A percentile compares a stretch with the other conserved stretches of the same genome.
phyloP scores from a whole-genome alignment of 1,139 yeast species.

The Petasospora rhodanensis region DNA sequence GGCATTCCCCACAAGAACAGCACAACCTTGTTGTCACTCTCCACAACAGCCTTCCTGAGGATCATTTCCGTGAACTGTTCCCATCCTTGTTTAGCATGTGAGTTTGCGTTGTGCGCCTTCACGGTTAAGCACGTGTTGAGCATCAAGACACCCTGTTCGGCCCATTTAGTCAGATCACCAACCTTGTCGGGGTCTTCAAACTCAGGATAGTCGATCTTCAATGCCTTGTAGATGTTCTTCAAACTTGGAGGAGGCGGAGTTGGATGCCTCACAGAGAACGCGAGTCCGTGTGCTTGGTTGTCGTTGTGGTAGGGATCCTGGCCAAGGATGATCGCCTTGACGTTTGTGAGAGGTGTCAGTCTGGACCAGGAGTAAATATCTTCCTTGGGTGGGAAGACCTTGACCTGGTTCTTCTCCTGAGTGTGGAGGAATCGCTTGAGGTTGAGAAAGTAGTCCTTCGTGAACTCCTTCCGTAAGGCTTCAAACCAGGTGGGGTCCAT shows the following conservation, averaged over 20 bases:
- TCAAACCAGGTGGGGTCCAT: constrained; percentile 79
- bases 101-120: constrained; percentile 87
- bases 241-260: constrained; percentile 88
- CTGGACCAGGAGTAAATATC: constrained; percentile 94
- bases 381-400: constrained; percentile 68
- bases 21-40: constrained; percentile 51
- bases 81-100: constrained; percentile 94
- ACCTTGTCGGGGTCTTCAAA: constrained; percentile 52
- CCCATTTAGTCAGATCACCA: constrained; percentile 73
- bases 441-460: constrained; percentile 79
- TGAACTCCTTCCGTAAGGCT: constrained; percentile 62
- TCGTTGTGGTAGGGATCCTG: constrained; percentile 95
- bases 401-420: constrained; percentile 30
- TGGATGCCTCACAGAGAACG: constrained; percentile 85
- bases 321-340: constrained; percentile 80
- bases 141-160: constrained; percentile 80
- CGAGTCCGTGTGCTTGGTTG: constrained; percentile 95
- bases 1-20: constrained; percentile 95
- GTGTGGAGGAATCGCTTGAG: constrained; percentile 55
- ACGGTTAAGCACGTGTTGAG: constrained; percentile 90
- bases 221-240: constrained; percentile 78
- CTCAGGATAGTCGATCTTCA: constrained; percentile 67
- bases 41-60: constrained; percentile 35
- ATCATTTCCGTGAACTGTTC: constrained; percentile 75
- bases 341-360: constrained; percentile 68